Conservation (phyloP, 805 yeast genomes). For the Komagataella phaffii region DNA sequence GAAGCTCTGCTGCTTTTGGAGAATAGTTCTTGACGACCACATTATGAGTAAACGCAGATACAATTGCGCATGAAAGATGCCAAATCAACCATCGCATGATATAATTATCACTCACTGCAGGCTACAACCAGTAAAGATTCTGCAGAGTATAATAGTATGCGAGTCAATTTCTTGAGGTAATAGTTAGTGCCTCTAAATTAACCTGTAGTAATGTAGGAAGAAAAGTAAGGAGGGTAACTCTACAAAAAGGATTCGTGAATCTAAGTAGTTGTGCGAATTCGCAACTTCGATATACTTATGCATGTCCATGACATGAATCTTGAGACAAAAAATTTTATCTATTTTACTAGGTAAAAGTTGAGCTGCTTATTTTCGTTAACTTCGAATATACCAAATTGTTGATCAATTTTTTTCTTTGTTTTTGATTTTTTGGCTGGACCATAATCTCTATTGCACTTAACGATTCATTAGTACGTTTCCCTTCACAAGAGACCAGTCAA, state of each 20-base stretch:
- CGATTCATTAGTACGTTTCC: not conserved
- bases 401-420: too few species aligned
- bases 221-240: not conserved
- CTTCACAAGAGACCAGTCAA: slow-evolving; percentile 12
- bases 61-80: not conserved
- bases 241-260: not conserved
- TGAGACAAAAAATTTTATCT: too few species aligned
- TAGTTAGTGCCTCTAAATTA: not conserved
- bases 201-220: not conserved
- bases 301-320: too few species aligned
- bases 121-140: not conserved
- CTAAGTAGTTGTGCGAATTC: too few species aligned
- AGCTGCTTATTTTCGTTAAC: too few species aligned
- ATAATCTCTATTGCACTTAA: too few species aligned
- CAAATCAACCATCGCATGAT: not conserved
- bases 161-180: not conserved
- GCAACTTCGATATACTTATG: too few species aligned
- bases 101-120: not conserved
- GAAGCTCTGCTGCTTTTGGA: not conserved
- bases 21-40: not conserved
- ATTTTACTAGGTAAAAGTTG: too few species aligned
- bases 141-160: not conserved
- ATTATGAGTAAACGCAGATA: not conserved
- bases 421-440: too few species aligned
- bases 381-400: too few species aligned